Evolutionary conservation across 2,329 filamentous ascomycete species (phyloP), one percentile per base, ranked within the genome.

Genomic region (Penicillium corylophilum): DNA sequence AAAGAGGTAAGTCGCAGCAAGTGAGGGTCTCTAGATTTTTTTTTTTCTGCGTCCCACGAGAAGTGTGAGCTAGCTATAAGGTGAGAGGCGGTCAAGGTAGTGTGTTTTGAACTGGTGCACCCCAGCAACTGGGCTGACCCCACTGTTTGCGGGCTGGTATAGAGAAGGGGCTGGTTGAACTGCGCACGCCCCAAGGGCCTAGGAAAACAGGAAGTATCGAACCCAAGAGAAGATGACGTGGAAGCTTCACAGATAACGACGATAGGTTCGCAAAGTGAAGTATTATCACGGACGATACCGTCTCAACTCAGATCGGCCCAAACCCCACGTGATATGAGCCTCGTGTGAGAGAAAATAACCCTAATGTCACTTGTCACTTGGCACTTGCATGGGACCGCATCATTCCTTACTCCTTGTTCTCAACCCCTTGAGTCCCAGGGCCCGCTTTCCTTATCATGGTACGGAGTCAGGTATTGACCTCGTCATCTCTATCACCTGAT

Each of bases 61-160:
- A 46, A 50, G 47, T 41, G 44, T 46, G 48, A 46, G 42, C 48
- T 41, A 55, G 56, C 55, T 60, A 53, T 54, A 51, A 48, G 41
- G 26, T 24, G 41, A 49, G 60, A 61, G 55, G 60, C 60, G 61
- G 61, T 63, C 61, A 63, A 47, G 53, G 42, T 55, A 55, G 54
- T 59, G 50, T 44, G 50, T 40, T 56, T 55, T 55, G 52, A 48
- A 50, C 51, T 61, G 57, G 46, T 40, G 50, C 45, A 44, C 48
- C 48, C 59, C 53, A 62, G 61, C 51, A 61, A 53, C 59, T 59
- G 55, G 54, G 54, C 51, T 55, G 51, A 54, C 58, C 53, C 59
- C 60, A 60, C 57, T 51, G 53, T 50, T 59, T 35, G 57, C 55
- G 61, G 38, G 59, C 54, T 56, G 60, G 57, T 52, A 48, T 48